phyloP scores from a whole-genome alignment of 176 grass and related monocot genomes.

The barley (Hordeum vulgare) region DNA sequence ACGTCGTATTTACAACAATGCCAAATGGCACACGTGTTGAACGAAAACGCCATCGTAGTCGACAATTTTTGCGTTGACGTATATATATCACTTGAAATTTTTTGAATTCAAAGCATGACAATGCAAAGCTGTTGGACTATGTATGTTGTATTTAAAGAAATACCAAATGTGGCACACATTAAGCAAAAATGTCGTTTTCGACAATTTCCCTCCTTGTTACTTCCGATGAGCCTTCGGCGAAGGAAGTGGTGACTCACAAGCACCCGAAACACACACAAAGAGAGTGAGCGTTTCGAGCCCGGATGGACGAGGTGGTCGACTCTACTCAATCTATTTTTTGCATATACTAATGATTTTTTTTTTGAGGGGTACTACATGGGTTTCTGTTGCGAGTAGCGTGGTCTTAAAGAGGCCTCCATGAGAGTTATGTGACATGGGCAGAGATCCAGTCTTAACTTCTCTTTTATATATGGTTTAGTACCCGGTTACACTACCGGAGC shows the following conservation, averaged over 20 bases:
- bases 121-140: background rate
- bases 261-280: background rate
- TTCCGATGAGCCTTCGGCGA: no score
- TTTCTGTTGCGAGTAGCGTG: background rate
- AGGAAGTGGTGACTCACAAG: no score
- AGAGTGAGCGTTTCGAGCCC: background rate
- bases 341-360: background rate
- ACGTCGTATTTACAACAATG: background rate
- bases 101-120: no score
- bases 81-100: no score
- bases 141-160: background rate
- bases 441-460: slow-evolving; percentile 13
- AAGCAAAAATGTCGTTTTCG: background rate
- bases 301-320: background rate
- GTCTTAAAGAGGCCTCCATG: background rate
- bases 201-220: no score
- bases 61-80: no score
- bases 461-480: slow-evolving; percentile 4
- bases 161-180: background rate
- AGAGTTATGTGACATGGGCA: background rate
- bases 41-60: no score
- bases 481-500: slow-evolving; percentile 16
- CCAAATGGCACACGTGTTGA: background rate
- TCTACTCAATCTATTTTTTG: background rate
- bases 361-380: background rate